Base-by-base conservation (phyloP, 179 eudicot species). In the Silene noctiflora region DNA sequence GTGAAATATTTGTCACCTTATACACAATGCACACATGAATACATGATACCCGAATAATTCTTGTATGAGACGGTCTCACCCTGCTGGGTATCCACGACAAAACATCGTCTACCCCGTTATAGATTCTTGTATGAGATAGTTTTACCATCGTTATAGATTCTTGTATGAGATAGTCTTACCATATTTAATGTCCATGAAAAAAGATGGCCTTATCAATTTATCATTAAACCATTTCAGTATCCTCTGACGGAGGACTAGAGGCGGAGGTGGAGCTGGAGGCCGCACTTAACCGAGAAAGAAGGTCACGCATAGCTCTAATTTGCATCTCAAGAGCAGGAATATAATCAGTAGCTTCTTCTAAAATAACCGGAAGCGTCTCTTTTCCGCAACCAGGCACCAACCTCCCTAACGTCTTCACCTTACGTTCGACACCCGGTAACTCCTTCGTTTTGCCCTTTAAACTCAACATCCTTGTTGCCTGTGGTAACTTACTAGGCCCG, bases 261-360 rank as follows among this genome's bases (percentile, higher is more conserved):
- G 75, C 73, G 58, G 58, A 12, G 5, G 58, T 51, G 19, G 58
- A 51, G 58, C 1, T 0, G n/a, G n/a, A 72, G 29, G 65, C 80
- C 60, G 80, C 42, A 14, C 78, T 69, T 9, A 87, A 21, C 14
- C 80, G 81, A 7, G 84, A 73, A 42, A 94, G 85, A 48, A 92
- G 76, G 31, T 87, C 85, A 42, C 82, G 81, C 96, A 94, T 89
- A 76, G 89, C 94, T 33, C 90, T 83, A 21, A 92, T 85, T 81
- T 94, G 97, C 98, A 94, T 92, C 89, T 94, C 93, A 31, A 94
- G 87, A 6, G 98, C 98, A 16, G 88, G 87, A 1, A 94, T 92
- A 77, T 92, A 94, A 85, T 92, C 97, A 5, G 86, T 81, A 0
- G 91, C 94, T 78, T 94, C 98, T 79, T 94, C 98, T 13, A 94